Base-by-base conservation (phyloP, 805 yeast species). In the Teunomyces panamensis region DNA sequence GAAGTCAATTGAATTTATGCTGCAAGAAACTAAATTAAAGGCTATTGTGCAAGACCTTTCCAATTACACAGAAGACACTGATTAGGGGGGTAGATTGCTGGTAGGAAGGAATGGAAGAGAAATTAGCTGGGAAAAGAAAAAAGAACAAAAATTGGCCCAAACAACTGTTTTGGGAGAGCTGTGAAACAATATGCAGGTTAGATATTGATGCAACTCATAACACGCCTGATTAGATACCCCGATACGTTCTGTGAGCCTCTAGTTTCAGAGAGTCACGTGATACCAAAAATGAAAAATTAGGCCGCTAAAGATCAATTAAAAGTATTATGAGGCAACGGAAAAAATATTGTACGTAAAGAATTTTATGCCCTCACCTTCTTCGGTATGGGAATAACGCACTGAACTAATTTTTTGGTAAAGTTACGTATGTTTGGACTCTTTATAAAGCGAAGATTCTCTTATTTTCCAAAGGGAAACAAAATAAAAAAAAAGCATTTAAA, bases 91-190 rank as follows among this genome's bases (percentile, higher is more conserved):
- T 24, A 16, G 5, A 37, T 26, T 24, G 41, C 27, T 37, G 41
- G 17, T 37, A 26, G 41, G 30, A 37, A 37, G 41, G 41, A 37
- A 37, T 37, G 30, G 27, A 24, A 37, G 41, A 37, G 30, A 37
- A 24, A n/a, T 24, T 37, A 30, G 10, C 27, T 24, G 29, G 27
- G 27, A 37, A 37, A 37, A 16, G 13, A 37, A 37, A 37, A 37
- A 37, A 37, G 30, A 37, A 37, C 28, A 24, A 37, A 37, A 37
- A 26, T 37, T 37, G 27, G 41, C 30, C 16, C 30, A 26, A 26
- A 20, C 16, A 26, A n/a, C 16, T 37, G 30, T 24, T 37, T 24
- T 37, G 41, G 27, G 41, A 24, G 29, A 26, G 5, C 9, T 11
- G 16, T 37, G 11, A 9, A 26, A 1, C 10, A n/a, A 26, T 20